Base-by-base conservation (phyloP, 495 filamentous ascomycete genomes). In the Cetradonia linearis region DNA sequence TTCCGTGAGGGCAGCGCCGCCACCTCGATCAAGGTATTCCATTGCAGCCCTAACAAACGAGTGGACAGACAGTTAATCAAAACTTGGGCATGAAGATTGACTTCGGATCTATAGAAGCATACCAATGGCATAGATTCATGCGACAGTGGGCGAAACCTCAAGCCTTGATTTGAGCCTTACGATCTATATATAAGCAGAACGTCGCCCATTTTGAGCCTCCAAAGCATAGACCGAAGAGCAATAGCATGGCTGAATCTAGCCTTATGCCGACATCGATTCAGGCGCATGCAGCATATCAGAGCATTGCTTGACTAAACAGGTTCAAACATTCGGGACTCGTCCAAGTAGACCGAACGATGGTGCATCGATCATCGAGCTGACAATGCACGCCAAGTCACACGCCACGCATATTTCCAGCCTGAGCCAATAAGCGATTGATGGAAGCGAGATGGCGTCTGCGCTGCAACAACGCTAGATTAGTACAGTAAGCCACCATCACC, bases 171-270 rank as follows among this genome's bases (percentile, higher is more conserved):
- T 52, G 49, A 33, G 49, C 49, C 28, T 52, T n/a, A 16, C 49
- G 49, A n/a, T n/a, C n/a, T 31, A 14, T 52, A 52, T 52, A n/a
- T n/a, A n/a, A n/a, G 42, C 23, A 52, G 27, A 18, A 31, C 5
- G 16, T n/a, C 5, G 18, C 49, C 27, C 49, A 52, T 52, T 52
- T 52, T 52, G 49, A 52, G 49, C 49, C 49, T 34, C 49, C 28
- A 52, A 20, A 33, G 9, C 31, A 13, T 52, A 30, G 49, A 33
- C 27, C 30, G 25, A 11, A 52, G 1, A 52, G 4, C 3, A 2
- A 2, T 28, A n/a, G 48, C 28, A 27, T 25, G 16, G 16, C 5
- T 52, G 48, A 33, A 16, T 33, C 13, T 2, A 31, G 48, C 48
- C 28, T 30, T 28, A 18, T 28, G 28, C 48, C 30, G 18, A 18